phyloP scores from a whole-genome alignment of 139 green algal genomes.

The Chlamydomonas asymmetrica region DNA sequence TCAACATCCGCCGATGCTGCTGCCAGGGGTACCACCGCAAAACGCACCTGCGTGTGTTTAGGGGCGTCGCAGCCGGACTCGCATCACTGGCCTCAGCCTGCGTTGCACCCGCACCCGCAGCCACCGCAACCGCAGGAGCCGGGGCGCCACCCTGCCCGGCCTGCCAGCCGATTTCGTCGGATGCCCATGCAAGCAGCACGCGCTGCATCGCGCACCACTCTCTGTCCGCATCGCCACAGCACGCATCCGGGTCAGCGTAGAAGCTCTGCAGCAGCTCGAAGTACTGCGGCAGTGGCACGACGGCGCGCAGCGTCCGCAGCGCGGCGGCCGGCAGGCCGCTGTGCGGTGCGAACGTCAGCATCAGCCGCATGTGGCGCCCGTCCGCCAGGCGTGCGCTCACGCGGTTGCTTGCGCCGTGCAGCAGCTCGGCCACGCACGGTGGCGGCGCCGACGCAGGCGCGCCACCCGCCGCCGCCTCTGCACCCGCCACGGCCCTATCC shows the following conservation, averaged over 20 bases:
- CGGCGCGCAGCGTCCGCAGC: slow-evolving; percentile 49
- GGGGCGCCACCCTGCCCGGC: not conserved
- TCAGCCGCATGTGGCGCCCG: slow-evolving; percentile 35
- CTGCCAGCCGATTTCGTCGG: slow-evolving; percentile 10
- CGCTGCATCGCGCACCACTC: slow-evolving; percentile 35
- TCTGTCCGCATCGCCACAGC: not conserved
- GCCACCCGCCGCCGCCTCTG: too few species aligned
- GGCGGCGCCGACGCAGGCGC: too few species aligned
- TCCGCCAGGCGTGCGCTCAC: slow-evolving; percentile 39
- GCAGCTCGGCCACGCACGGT: not conserved
- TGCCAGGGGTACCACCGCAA: too few species aligned
- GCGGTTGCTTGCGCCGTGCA: slow-evolving; percentile 34
- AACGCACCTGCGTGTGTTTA: too few species aligned
- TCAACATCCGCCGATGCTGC: too few species aligned
- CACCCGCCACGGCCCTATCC: too few species aligned
- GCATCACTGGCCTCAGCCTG: too few species aligned
- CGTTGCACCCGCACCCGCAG: too few species aligned
- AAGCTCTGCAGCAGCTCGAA: slow-evolving; percentile 39
- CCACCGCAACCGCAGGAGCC: too few species aligned
- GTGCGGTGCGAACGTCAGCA: slow-evolving; percentile 41
- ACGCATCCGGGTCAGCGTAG: slow-evolving; percentile 22
- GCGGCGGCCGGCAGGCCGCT: slow-evolving; percentile 34
- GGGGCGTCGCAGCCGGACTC: too few species aligned
- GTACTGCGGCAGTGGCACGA: slow-evolving; percentile 36
- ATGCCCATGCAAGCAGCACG: slow-evolving; percentile 44